Conservation (phyloP, 352 stramenopile genomes). For the Globisporangium radiosum region DNA sequence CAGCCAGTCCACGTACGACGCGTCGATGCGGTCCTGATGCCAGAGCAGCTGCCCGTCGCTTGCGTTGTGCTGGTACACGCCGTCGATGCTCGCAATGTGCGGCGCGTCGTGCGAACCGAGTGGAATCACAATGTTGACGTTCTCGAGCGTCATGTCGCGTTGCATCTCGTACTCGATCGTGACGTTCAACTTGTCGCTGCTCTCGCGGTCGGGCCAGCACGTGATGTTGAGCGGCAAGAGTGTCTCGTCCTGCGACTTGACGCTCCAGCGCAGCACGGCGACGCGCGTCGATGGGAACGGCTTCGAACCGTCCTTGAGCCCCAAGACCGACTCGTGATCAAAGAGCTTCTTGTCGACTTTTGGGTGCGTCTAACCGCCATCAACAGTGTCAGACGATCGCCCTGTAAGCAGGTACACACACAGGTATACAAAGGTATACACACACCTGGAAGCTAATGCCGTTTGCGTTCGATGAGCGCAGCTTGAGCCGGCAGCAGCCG, state of each 20-base stretch:
- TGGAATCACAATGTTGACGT: constrained; percentile 82
- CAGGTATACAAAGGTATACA: not conserved
- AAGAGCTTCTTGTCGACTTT: constrained; percentile 88
- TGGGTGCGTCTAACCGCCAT: constrained; percentile 47
- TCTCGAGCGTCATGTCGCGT: constrained; percentile 83
- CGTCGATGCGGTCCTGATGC: constrained; percentile 76
- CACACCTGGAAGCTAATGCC: constrained; percentile 71
- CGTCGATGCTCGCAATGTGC: constrained; percentile 70
- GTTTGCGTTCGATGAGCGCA: constrained; percentile 56
- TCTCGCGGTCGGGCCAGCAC: constrained; percentile 84
- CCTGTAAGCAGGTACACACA: not conserved
- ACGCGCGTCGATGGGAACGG: constrained; percentile 78
- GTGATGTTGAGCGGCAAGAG: constrained; percentile 83
- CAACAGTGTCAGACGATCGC: too few relatives aligned
- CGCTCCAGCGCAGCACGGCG: constrained; percentile 76
- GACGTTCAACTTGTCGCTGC: constrained; percentile 82
- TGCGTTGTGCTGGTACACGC: constrained; percentile 85
- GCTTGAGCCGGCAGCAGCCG: constrained; percentile 63
- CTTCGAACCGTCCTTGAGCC: constrained; percentile 76
- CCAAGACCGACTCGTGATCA: constrained; percentile 72
- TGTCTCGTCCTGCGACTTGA: constrained; percentile 85
- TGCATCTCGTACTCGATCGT: constrained; percentile 87
- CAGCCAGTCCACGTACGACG: constrained; percentile 40
- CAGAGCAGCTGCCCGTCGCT: constrained; percentile 61
- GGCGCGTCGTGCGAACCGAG: constrained; percentile 66